These are phyloP conservation scores for Podila clonocystis DNA, from an alignment of 192 early-diverging fungal species.

Conservation along the genomic window DNA sequence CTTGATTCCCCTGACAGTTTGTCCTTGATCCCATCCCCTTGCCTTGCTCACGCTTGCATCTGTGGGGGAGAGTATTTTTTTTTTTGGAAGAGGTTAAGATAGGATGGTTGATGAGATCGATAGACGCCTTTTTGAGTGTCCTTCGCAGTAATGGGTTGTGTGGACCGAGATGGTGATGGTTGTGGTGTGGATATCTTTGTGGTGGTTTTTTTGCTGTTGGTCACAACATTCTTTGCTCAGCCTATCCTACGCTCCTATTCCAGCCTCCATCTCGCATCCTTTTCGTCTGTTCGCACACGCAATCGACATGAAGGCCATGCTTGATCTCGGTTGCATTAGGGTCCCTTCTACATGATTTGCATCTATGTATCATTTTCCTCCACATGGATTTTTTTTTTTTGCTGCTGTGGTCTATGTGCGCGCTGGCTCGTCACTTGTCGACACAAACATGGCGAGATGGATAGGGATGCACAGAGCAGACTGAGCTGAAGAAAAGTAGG, in stretches of 20 bases:
- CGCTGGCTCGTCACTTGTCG: neutral
- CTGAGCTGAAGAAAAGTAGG: too few species aligned
- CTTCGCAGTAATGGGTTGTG: neutral
- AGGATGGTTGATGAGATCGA: neutral
- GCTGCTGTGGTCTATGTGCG: neutral
- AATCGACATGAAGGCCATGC: too few species aligned
- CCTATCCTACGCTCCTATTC: neutral
- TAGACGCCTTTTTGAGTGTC: too few species aligned
- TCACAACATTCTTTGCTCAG: neutral
- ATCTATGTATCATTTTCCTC: too few species aligned
- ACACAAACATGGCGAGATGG: neutral
- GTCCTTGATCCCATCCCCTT: neutral
- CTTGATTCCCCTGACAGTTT: slow-evolving; percentile 3
- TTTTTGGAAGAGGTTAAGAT: neutral
- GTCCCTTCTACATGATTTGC: too few species aligned
- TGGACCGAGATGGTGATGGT: slow-evolving; percentile 22
- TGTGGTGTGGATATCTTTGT: neutral
- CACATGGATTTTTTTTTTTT: neutral
- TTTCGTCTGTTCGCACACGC: neutral
- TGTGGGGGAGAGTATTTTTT: too few species aligned
- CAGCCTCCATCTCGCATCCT: neutral
- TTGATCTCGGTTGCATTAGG: too few species aligned
- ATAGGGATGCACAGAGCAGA: too few species aligned
- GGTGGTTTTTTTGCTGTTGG: neutral
- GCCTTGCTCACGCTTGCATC: neutral